Evolutionary conservation across 768 basidiomycete genomes (phyloP).

Genomic region (Pleurotus citrinopileatus): DNA sequence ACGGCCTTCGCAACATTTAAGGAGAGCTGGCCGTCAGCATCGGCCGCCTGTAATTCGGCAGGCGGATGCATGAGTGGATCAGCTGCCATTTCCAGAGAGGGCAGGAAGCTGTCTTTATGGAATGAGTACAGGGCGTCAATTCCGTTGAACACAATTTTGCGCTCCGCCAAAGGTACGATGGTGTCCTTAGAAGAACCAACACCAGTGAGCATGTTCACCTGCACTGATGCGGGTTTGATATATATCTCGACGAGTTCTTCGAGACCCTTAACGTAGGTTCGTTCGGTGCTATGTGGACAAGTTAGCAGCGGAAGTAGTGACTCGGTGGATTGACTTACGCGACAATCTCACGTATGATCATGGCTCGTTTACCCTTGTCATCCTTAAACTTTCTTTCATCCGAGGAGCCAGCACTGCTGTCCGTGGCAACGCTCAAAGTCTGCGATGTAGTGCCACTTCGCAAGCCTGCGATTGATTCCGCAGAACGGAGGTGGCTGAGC

Average conservation of each 20-base stretch:
- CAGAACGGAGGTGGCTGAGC: conserved; percentile 58
- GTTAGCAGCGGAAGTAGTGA: conserved; percentile 12
- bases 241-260: conserved; percentile 95
- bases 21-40: conserved; percentile 73
- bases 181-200: conserved; percentile 79
- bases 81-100: conserved; percentile 80
- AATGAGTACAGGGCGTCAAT: conserved; percentile 89
- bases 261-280: conserved; percentile 92
- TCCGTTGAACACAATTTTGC: conserved; percentile 89
- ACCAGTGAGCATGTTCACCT: conserved; percentile 67
- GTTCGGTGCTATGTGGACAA: conserved; percentile 67
- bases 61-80: conserved; percentile 50
- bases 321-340: conserved; percentile 51
- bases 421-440: conserved; percentile 73
- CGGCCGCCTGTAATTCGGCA: conserved; percentile 45
- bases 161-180: conserved; percentile 79
- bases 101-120: conserved; percentile 90
- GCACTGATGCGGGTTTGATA: conserved; percentile 76
- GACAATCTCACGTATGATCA: conserved; percentile 88
- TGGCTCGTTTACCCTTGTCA: conserved; percentile 80
- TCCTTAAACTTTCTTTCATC: conserved; percentile 92
- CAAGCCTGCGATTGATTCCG: conserved; percentile 58
- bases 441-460: conserved; percentile 60
- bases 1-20: conserved; percentile 74
- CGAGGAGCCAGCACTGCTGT: conserved; percentile 67